Evolutionary conservation across 306 rosid genomes (phyloP).

Genomic region (Cicer bijugum): DNA sequence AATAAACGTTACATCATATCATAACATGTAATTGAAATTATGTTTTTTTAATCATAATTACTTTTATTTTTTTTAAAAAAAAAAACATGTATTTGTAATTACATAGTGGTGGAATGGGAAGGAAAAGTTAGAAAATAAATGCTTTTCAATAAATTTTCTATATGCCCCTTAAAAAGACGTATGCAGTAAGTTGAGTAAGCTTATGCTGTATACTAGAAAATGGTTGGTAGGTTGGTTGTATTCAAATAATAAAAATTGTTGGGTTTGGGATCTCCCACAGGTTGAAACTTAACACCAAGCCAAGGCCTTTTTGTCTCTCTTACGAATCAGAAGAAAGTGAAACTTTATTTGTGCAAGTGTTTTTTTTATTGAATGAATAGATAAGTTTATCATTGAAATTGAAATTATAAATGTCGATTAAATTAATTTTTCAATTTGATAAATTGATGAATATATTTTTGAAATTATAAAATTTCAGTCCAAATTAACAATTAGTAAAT

Average conservation of each 20-base stretch:
- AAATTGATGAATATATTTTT: no score
- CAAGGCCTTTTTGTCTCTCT: slow-evolving; percentile 11
- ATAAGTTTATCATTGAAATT: no score
- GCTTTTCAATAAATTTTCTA: not conserved
- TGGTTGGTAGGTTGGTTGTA: slow-evolving; percentile 20
- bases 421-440: no score
- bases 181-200: slow-evolving; percentile 26
- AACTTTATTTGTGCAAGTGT: not conserved
- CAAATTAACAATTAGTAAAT: fast-evolving
- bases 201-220: slow-evolving; percentile 14
- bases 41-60: no score
- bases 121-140: not conserved
- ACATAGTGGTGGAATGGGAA: slow-evolving; percentile 18
- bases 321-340: slow-evolving; percentile 22
- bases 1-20: not conserved
- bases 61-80: no score
- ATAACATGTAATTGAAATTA: no score
- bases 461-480: no score
- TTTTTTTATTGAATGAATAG: not conserved
- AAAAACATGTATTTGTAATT: not conserved
- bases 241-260: not conserved
- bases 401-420: no score
- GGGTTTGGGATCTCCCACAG: slow-evolving; percentile 21
- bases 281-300: slow-evolving; percentile 22
- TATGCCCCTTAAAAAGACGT: slow-evolving; percentile 29